Conservation (phyloP, 768 basidiomycete genomes). For the Gloeophyllum trabeum region DNA sequence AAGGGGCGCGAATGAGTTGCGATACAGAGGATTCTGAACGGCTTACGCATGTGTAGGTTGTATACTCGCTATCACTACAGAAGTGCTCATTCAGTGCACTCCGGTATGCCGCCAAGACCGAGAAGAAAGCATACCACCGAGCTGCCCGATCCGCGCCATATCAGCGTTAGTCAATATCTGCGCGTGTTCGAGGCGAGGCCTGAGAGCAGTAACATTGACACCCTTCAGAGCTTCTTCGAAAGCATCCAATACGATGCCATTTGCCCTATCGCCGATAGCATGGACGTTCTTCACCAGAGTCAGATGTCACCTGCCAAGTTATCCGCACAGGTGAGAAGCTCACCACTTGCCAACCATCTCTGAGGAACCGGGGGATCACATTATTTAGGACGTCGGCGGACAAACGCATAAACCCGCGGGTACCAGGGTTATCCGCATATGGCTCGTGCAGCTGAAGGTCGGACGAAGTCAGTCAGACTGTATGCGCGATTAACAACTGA, state of each 20-base stretch:
- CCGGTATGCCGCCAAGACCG: background rate
- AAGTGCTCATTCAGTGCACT: conserved; percentile 2
- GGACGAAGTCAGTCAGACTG: background rate
- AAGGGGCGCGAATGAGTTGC: no score
- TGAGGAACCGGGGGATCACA: conserved; percentile 58
- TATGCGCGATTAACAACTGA: background rate
- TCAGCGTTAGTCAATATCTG: conserved; percentile 76
- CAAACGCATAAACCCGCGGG: conserved; percentile 70
- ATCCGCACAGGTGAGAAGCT: conserved; percentile 16
- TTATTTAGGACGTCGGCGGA: conserved; percentile 47
- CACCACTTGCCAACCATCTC: conserved; percentile 88
- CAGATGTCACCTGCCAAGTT: background rate
- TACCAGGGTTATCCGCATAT: conserved; percentile 68
- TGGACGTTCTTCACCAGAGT: conserved; percentile 58
- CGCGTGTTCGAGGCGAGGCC: conserved; percentile 85
- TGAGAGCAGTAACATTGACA: conserved; percentile 47
- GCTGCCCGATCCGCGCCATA: conserved; percentile 61
- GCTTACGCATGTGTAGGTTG: conserved; percentile 85
- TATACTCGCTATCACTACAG: conserved; percentile 74
- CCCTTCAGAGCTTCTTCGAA: conserved; percentile 62
- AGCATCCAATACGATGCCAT: conserved; percentile 70
- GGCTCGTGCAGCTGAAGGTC: conserved; percentile 57
- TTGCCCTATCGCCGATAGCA: conserved; percentile 82
- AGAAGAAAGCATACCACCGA: conserved; percentile 49
- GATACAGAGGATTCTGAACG: background rate